phyloP scores from a whole-genome alignment of 2,329 filamentous ascomycete genomes.

The Clathrospora elynae region DNA sequence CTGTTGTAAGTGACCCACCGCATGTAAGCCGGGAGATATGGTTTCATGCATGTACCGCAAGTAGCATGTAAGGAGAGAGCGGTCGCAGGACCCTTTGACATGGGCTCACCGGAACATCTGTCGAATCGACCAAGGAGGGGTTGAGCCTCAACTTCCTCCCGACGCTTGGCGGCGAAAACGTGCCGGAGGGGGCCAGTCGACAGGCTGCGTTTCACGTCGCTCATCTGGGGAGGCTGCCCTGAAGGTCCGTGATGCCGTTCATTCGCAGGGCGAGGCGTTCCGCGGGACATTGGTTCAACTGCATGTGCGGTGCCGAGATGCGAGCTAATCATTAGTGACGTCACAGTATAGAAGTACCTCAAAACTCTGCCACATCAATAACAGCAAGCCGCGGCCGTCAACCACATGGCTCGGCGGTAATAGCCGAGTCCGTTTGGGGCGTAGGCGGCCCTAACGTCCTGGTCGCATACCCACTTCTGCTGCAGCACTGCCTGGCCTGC shows the following conservation, averaged over 20 bases:
- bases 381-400: constrained; percentile 37
- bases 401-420: constrained; percentile 24
- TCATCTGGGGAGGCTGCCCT: constrained; percentile 1
- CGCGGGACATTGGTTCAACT: no score
- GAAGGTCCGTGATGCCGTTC: constrained; percentile 12
- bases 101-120: no score
- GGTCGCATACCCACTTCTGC: constrained; percentile 28
- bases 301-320: constrained; percentile 24
- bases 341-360: constrained; percentile 30
- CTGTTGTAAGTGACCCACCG: constrained; percentile 21
- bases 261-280: no score
- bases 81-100: no score
- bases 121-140: background rate
- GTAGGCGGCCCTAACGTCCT: constrained; percentile 15
- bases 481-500: constrained; percentile 22
- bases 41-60: constrained; percentile 20
- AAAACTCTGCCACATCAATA: constrained; percentile 32
- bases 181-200: constrained; percentile 15
- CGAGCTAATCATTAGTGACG: constrained; percentile 27
- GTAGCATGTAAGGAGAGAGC: constrained; percentile 23
- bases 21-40: constrained; percentile 20
- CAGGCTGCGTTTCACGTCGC: constrained; percentile 3
- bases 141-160: constrained; percentile 27
- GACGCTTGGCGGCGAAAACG: constrained; percentile 27
- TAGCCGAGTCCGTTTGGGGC: constrained; percentile 18